Percentiles rank a stretch among this genome's conserved stretches.
phyloP scores from a whole-genome alignment of 345 rosid genomes.

The Citrus maxima region DNA sequence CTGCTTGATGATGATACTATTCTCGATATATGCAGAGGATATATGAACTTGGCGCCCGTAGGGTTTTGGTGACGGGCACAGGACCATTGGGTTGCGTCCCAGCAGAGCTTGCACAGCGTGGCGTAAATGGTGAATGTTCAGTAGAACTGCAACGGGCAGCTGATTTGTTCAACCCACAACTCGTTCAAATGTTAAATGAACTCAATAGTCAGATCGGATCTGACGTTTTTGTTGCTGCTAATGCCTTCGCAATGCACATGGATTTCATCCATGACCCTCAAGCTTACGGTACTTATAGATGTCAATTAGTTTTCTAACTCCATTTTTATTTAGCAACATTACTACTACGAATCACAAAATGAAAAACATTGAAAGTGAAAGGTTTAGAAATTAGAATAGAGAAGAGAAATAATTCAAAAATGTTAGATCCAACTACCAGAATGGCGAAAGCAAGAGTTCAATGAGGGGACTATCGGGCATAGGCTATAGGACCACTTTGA shows the following conservation, averaged over 20 bases:
- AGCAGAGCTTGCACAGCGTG: constrained; percentile 62
- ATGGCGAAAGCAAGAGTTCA: not conserved
- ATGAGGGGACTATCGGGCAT: not conserved
- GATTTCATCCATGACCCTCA: constrained; percentile 59
- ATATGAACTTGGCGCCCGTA: constrained; percentile 70
- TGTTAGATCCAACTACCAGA: constrained; percentile 8
- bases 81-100: constrained; percentile 90
- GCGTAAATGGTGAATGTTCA: constrained; percentile 71
- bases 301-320: not conserved
- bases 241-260: constrained; percentile 46
- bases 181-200: constrained; percentile 41
- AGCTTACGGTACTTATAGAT: constrained; percentile 44
- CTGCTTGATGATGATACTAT: not conserved
- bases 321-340: not conserved
- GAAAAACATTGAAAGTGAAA: not conserved
- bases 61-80: constrained; percentile 78
- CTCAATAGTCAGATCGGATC: constrained; percentile 56
- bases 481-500: constrained; percentile 4
- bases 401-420: not conserved
- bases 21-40: constrained; percentile 37
- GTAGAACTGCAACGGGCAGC: constrained; percentile 62
- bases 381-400: not conserved
- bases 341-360: not conserved
- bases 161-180: constrained; percentile 61
- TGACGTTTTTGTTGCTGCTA: constrained; percentile 50